Percentiles rank a stretch among this genome's conserved stretches.
phyloP scores from a whole-genome alignment of 1,284 basidiomycete species.

The Jaminaea rosea region DNA sequence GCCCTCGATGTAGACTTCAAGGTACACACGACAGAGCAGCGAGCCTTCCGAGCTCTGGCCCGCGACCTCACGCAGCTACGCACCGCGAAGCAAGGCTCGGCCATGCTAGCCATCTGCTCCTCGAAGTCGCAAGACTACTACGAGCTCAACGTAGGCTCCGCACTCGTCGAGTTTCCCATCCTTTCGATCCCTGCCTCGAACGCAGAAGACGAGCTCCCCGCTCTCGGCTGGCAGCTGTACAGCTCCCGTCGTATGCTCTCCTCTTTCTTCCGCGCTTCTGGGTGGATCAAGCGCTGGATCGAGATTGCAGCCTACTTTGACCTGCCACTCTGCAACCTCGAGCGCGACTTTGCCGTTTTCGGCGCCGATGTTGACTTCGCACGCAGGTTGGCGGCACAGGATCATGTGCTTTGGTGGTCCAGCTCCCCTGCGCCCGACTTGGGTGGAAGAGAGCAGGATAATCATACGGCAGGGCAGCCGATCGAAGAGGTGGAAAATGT shows the following conservation, averaged over 20 bases:
- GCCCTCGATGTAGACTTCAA: slow-evolving; percentile 61
- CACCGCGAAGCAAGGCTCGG: slow-evolving; percentile 61
- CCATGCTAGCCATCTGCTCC: slow-evolving; percentile 73
- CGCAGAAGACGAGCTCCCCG: slow-evolving; percentile 56
- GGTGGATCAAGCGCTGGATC: slow-evolving; percentile 72
- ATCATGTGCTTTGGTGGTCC: slow-evolving; percentile 96
- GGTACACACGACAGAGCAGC: slow-evolving; percentile 70
- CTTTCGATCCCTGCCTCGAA: slow-evolving; percentile 72
- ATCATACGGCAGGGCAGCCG: slow-evolving; percentile 52
- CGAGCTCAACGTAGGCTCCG: slow-evolving; percentile 62
- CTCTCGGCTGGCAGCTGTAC: slow-evolving; percentile 54
- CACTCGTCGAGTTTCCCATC: slow-evolving; percentile 66
- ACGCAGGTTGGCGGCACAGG: slow-evolving; percentile 71
- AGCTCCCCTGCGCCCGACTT: slow-evolving; percentile 67
- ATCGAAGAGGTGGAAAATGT: slow-evolving; percentile 58
- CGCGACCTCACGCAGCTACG: slow-evolving; percentile 64
- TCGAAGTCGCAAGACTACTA: slow-evolving; percentile 77
- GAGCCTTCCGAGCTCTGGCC: slow-evolving; percentile 79
- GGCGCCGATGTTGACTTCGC: slow-evolving; percentile 87
- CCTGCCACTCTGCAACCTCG: slow-evolving; percentile 78
- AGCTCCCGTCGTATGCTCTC: slow-evolving; percentile 62
- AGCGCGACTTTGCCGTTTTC: slow-evolving; percentile 76
- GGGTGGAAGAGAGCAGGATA: slow-evolving; percentile 84
- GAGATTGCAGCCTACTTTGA: slow-evolving; percentile 83
- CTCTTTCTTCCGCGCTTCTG: slow-evolving; percentile 69